Evolutionary conservation across 2,329 filamentous ascomycete species (phyloP).

Genomic region (Graphium sp.): DNA sequence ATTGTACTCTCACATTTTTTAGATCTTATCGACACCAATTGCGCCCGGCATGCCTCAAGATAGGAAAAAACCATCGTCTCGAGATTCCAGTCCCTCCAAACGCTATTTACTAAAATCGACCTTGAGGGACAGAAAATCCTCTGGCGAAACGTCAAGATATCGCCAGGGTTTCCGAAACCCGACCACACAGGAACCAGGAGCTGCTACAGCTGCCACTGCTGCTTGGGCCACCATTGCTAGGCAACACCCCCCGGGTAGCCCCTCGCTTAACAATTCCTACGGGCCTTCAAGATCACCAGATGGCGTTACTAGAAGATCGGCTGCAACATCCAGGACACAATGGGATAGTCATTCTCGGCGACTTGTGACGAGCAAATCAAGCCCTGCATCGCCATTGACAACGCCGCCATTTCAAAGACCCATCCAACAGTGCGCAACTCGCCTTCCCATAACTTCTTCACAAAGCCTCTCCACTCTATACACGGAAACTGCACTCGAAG

Average conservation of each 20-base stretch:
- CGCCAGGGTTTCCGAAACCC: constrained; percentile 13
- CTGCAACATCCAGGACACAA: constrained; percentile 1
- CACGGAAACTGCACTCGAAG: too few relatives aligned
- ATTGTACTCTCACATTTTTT: too few relatives aligned
- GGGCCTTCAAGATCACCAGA: neutral
- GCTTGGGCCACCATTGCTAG: constrained; percentile 40
- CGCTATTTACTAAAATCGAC: constrained; percentile 47
- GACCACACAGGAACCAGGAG: constrained; percentile 15
- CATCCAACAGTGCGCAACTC: too few relatives aligned
- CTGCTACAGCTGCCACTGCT: constrained; percentile 46
- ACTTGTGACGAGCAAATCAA: too few relatives aligned
- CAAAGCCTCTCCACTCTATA: too few relatives aligned
- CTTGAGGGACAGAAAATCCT: constrained; percentile 28
- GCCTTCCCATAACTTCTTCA: too few relatives aligned
- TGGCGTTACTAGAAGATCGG: constrained; percentile 1
- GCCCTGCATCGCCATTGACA: too few relatives aligned
- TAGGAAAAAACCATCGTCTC: constrained; percentile 5
- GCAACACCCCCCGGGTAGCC: constrained; percentile 3
- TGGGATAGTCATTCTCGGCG: too few relatives aligned
- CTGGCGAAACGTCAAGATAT: constrained; percentile 22
- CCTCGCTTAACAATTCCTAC: constrained; percentile 5
- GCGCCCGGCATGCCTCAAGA: too few relatives aligned
- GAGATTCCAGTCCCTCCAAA: constrained; percentile 41
- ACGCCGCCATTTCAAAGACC: too few relatives aligned
- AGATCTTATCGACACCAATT: too few relatives aligned